A percentile compares a stretch with the other conserved stretches of the same genome.
Conservation (phyloP, 2,329 filamentous ascomycete species). For the Neospermospora avenae region DNA sequence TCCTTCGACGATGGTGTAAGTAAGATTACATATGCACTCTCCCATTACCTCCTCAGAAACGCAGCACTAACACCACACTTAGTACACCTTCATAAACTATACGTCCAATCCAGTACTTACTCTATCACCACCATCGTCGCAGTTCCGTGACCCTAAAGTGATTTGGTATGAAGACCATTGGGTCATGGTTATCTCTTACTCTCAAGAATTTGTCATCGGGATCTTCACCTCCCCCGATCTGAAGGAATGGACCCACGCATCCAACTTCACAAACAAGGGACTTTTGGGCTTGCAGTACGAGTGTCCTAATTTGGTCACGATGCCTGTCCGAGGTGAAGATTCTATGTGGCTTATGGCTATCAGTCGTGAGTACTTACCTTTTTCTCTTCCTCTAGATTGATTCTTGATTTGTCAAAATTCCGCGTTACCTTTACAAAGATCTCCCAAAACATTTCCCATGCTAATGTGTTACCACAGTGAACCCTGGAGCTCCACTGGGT, state of each 20-base stretch:
- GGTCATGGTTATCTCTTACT: slow-evolving; percentile 55
- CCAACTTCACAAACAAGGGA: slow-evolving; percentile 58
- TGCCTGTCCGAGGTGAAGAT: slow-evolving; percentile 43
- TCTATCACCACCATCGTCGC: slow-evolving; percentile 42
- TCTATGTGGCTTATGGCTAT: slow-evolving; percentile 45
- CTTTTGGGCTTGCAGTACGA: slow-evolving; percentile 43
- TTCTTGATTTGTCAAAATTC: no score
- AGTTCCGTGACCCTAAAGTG: slow-evolving; percentile 66
- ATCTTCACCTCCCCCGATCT: slow-evolving; percentile 60
- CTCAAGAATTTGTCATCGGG: slow-evolving; percentile 54
- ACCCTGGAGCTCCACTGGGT: slow-evolving; percentile 54
- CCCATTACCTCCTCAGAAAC: not conserved
- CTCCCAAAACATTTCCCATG: not conserved
- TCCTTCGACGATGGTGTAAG: slow-evolving; percentile 52
- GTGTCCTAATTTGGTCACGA: slow-evolving; percentile 58
- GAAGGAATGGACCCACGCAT: slow-evolving; percentile 53
- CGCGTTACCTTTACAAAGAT: no score
- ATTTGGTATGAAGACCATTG: slow-evolving; percentile 54
- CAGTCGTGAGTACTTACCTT: slow-evolving; percentile 33
- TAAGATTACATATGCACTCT: not conserved
- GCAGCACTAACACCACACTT: not conserved
- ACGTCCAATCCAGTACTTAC: slow-evolving; percentile 56
- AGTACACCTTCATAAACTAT: slow-evolving; percentile 58
- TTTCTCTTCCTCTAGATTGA: not conserved
- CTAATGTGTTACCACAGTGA: slow-evolving; percentile 36